Base-by-base conservation (phyloP, 108 stramenopile species). In the Nitzschia putrida region DNA sequence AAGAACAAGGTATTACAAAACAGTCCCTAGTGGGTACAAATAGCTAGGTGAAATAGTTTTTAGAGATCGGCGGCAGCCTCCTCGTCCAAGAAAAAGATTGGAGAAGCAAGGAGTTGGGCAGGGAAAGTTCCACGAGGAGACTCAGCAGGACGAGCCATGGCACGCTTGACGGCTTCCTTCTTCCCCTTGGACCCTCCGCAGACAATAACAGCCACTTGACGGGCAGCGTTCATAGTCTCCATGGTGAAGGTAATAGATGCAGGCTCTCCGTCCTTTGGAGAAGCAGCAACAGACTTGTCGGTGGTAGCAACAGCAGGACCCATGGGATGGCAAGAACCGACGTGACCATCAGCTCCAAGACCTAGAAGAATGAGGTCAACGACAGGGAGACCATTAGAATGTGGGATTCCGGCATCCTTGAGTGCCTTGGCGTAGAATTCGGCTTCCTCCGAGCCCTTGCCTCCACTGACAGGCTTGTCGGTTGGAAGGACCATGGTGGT, bases 321-420 rank as follows among this genome's bases (percentile, higher is more conserved):
- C 57, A 50, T 58, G 3, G 69, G 69, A 26, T 69, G 57, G 47
- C 47, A 49, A 9, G 75, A 80, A 34, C 87, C 87, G 49, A 88
- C 64, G 54, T 88, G 87, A 18, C 85, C 87, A 39, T 88, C 87
- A 49, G 80, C 80, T 2, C 84, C 86, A 11, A 88, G 78, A 0
- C 87, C 87, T 6, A 88, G 54, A 7, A 88, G 60, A 6, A 74
- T 63, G 40, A 88, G 55, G 51, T 88, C 87, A 60, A 88, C 84
- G 2, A 83, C 60, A 18, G 87, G 87, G 54, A 79, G 79, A 1
- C 82, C 82, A 58, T 79, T 77, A 29, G 76, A 68, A 38, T 77
- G 66, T 13, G 69, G 71, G 23, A 72, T 53, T 13, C 55, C 63
- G 7, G 38, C 53, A 13, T 51, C 61, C 23, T 41, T 52, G n/a